These are phyloP conservation scores for Sporobolus alterniflorus DNA, from an alignment of 202 grass and related monocot species.

Conservation along the genomic window DNA sequence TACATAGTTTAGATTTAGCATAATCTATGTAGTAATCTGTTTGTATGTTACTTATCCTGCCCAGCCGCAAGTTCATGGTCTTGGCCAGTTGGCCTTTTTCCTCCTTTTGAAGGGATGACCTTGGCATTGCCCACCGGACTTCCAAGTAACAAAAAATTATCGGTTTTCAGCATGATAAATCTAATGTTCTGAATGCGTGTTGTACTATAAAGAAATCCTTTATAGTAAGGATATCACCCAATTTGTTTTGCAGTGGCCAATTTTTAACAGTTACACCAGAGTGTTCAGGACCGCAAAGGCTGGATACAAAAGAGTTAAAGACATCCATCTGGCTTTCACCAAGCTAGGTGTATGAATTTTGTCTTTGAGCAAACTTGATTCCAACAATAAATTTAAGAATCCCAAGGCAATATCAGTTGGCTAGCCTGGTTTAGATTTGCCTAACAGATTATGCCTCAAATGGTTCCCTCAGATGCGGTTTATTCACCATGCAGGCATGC, in stretches of 20 bases:
- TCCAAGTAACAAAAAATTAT: not conserved
- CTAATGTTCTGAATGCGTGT: not conserved
- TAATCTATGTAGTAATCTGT: not conserved
- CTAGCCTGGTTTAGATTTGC: not conserved
- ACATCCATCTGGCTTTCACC: not conserved
- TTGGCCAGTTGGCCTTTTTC: not conserved
- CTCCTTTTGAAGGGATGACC: not conserved
- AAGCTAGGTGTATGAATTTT: not conserved
- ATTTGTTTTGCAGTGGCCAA: not conserved
- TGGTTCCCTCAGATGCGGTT: not conserved
- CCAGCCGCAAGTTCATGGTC: constrained; percentile 10
- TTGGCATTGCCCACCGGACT: not conserved
- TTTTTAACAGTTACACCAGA: not conserved
- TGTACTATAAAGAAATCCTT: not conserved
- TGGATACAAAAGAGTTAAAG: not conserved
- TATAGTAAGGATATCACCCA: not conserved
- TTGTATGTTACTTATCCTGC: not conserved
- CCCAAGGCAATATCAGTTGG: not conserved
- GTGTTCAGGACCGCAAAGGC: constrained; percentile 7
- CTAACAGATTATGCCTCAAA: constrained; percentile 5
- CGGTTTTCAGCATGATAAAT: not conserved
- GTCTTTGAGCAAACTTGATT: not conserved
- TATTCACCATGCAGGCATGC: not conserved
- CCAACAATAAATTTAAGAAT: not conserved
- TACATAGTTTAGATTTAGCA: not conserved